Evolutionary conservation across 371 early-diverging fungal species (phyloP), one percentile per base, ranked within the genome.

Genomic region (Mortierella sp.): DNA sequence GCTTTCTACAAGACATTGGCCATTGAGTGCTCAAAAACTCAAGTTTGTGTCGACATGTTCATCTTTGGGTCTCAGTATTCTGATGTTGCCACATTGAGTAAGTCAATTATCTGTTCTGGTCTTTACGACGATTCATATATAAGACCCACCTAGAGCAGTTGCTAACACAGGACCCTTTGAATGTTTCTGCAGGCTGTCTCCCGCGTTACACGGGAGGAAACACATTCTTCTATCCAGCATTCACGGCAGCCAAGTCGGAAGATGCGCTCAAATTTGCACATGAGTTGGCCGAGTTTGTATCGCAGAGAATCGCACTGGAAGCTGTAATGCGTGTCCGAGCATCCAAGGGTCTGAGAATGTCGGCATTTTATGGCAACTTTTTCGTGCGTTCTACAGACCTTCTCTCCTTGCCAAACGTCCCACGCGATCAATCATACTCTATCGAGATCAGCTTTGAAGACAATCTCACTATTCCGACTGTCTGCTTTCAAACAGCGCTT

Each of bases 401-500:
- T 19, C 78, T 99, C 28, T 90, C 96, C 2, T 84, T 98, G 68
- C 95, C 99, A 49, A 96, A 94, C 60, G 99, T 96, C 8, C 93
- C 91, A 63, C 95, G 99, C 48, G 91, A 96, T 73, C 97, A 99
- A 82, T 86, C 91, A 24, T 97, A 98, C 72, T 92, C 91, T 4
- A 91, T 99, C 27, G 97, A 99, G 66, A 78, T 96, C 43, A 84
- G 87, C 49, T 88, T 97, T 58, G 95, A 95, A 31, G 96, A 97
- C 53, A 90, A 89, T 42, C 73, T 98, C 47, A 89, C 89, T 41
- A 83, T 87, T 7, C 86, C 91, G 0, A 88, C 91, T 8, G 92
- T 94, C 10, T 96, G 94, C 80, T 93, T 99, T 88, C 99, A 99
- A 82, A 93, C 98, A 2, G 99, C 99, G 2, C 80, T 99, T 39